Evolutionary conservation across 805 yeast species (phyloP).

Genomic region (Blastobotrys robertii): DNA sequence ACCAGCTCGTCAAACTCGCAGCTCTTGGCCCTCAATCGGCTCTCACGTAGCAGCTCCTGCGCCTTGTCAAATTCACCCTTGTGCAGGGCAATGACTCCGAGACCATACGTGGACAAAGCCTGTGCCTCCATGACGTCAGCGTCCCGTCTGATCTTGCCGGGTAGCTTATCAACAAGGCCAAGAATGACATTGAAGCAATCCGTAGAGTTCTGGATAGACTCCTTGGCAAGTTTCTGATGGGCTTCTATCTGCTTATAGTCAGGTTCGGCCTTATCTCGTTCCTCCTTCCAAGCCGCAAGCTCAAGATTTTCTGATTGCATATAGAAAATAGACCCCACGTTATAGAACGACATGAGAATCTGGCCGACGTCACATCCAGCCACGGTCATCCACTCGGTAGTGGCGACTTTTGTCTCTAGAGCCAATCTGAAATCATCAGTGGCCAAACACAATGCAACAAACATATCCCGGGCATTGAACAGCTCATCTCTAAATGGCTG

Average conservation of each 20-base stretch:
- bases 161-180: slow-evolving; percentile 34
- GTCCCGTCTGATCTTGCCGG: slow-evolving; percentile 29
- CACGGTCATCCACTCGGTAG: slow-evolving; percentile 64
- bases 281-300: slow-evolving; percentile 18
- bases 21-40: slow-evolving; percentile 59
- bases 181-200: slow-evolving; percentile 37
- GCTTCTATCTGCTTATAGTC: not conserved
- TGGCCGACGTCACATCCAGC: slow-evolving; percentile 61
- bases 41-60: slow-evolving; percentile 51
- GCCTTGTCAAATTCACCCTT: slow-evolving; percentile 47
- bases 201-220: slow-evolving; percentile 22
- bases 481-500: slow-evolving; percentile 66
- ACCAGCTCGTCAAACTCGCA: slow-evolving; percentile 55
- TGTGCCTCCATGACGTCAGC: slow-evolving; percentile 50
- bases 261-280: not conserved
- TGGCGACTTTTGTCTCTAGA: slow-evolving; percentile 47
- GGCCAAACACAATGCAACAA: slow-evolving; percentile 59
- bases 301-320: slow-evolving; percentile 58
- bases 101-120: slow-evolving; percentile 74
- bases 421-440: slow-evolving; percentile 60
- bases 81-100: slow-evolving; percentile 72
- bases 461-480: slow-evolving; percentile 66
- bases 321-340: slow-evolving; percentile 59
- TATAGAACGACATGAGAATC: slow-evolving; percentile 50
- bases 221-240: slow-evolving; percentile 11